Base-by-base conservation (phyloP, 805 yeast genomes). In the Candida ovalis region DNA sequence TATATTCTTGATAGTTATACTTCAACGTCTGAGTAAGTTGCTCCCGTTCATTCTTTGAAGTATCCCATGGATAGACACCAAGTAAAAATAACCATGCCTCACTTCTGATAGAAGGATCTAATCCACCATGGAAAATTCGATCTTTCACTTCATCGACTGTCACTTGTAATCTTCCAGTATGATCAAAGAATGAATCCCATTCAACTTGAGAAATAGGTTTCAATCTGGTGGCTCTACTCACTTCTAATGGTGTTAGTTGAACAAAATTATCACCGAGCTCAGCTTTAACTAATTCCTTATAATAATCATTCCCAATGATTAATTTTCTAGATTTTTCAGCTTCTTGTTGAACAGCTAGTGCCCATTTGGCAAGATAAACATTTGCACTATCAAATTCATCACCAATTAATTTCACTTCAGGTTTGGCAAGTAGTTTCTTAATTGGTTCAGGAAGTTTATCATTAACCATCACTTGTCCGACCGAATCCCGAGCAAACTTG, bases 331-430 rank as follows among this genome's bases (percentile, higher is more conserved):
- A 74, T 47, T 80, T 77, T 55, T 82, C 90, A 1, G 96, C 94
- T 64, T 92, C 96, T 58, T 90, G 91, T 57, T 92, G 94, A 9
- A 94, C 94, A 25, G 88, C 88, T 57, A 88, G 77, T 0, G 98
- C 97, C 98, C 98, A 94, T 69, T 90, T 91, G 4, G 98, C 98
- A 50, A 92, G 72, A 64, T 89, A 92, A 3, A 90, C 86, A 46
- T 91, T 78, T 0, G 98, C 98, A 44, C 92, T 82, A 61, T 91
- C 98, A 62, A 91, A 94, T 53, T 92, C 98, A 53, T 88, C 87
- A 49, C 94, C 88, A 23, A 92, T 79, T 47, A 76, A 80, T 57
- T 76, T 77, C 12, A 92, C 96, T 58, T 88, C 96, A 0, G 96
- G 94, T 53, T 84, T 82, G 47, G 73, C 76, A 39, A 92, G 71